Conservation (phyloP, 495 filamentous ascomycete species). For the Penicillium simplicissimum region DNA sequence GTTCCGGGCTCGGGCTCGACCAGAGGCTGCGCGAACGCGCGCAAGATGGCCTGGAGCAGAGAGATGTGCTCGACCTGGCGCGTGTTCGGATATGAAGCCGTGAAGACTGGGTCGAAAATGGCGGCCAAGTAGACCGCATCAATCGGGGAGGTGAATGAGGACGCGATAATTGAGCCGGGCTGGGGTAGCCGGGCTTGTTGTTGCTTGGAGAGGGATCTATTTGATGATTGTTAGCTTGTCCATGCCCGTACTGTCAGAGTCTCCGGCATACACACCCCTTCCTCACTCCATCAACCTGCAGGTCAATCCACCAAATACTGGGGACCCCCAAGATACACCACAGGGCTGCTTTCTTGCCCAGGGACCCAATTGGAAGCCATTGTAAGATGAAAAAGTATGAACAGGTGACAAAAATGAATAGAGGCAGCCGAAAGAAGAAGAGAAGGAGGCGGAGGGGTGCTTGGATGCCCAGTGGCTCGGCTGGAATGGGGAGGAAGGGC, state of each 20-base stretch:
- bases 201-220: slow-evolving; percentile 56
- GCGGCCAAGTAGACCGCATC: slow-evolving; percentile 95
- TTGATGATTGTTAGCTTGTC: not conserved
- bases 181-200: slow-evolving; percentile 72
- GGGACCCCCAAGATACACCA: slow-evolving; percentile 86
- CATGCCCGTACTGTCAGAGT: not conserved
- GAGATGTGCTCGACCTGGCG: slow-evolving; percentile 73
- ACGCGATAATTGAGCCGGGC: slow-evolving; percentile 77
- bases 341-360: slow-evolving; percentile 76
- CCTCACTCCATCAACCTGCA: slow-evolving; percentile 93
- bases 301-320: slow-evolving; percentile 96
- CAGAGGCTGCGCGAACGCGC: slow-evolving; percentile 65
- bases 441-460: slow-evolving; percentile 67
- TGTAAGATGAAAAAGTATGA: slow-evolving; percentile 80
- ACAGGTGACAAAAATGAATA: slow-evolving; percentile 67
- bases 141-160: slow-evolving; percentile 86
- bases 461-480: slow-evolving; percentile 57
- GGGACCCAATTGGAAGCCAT: slow-evolving; percentile 80
- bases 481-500: slow-evolving; percentile 82
- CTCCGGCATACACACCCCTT: slow-evolving; percentile 62
- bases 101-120: slow-evolving; percentile 95
- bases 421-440: slow-evolving; percentile 76
- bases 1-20: slow-evolving; percentile 48
- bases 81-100: slow-evolving; percentile 71
- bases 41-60: slow-evolving; percentile 69